Percentiles rank a stretch among this genome's conserved stretches.
Conservation (phyloP, 805 yeast species). For the Metschnikowia proteae region DNA sequence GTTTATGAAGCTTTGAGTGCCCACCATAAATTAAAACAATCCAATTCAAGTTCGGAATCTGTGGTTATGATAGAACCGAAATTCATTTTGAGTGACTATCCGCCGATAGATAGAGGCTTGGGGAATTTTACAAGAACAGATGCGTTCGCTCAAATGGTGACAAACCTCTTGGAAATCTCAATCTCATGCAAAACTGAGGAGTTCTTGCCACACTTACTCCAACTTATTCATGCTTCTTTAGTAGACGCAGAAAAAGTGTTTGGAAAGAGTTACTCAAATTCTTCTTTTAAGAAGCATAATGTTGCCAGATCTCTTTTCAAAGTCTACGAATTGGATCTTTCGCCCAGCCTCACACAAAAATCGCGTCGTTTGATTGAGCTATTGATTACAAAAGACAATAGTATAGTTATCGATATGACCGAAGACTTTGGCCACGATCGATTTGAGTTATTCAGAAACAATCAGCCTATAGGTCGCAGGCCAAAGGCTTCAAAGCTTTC, state of each 20-base stretch:
- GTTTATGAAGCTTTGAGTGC: slow-evolving; percentile 42
- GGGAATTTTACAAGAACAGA: slow-evolving; percentile 50
- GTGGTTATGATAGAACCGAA: slow-evolving; percentile 44
- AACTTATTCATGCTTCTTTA: slow-evolving; percentile 63
- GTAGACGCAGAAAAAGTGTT: slow-evolving; percentile 44
- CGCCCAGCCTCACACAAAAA: slow-evolving; percentile 47
- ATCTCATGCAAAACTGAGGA: slow-evolving; percentile 49
- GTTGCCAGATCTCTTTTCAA: slow-evolving; percentile 36
- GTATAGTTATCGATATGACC: slow-evolving; percentile 48
- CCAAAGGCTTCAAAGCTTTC: slow-evolving; percentile 48
- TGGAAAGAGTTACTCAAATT: slow-evolving; percentile 40
- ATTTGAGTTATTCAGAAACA: slow-evolving; percentile 43
- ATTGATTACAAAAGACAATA: slow-evolving; percentile 46
- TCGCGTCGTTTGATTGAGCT: slow-evolving; percentile 40
- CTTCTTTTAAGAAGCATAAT: slow-evolving; percentile 50
- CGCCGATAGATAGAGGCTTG: slow-evolving; percentile 35
- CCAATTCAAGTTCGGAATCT: slow-evolving; percentile 34
- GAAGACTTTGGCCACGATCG: slow-evolving; percentile 57
- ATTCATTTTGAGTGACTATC: slow-evolving; percentile 27
- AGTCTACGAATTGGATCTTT: slow-evolving; percentile 42
- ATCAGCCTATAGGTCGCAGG: slow-evolving; percentile 34
- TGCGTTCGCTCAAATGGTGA: slow-evolving; percentile 53
- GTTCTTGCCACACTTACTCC: slow-evolving; percentile 58
- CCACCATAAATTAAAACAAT: slow-evolving; percentile 24
- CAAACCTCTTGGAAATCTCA: slow-evolving; percentile 54